Conservation (phyloP, 805 yeast species). For the Metschnikowia matae region DNA sequence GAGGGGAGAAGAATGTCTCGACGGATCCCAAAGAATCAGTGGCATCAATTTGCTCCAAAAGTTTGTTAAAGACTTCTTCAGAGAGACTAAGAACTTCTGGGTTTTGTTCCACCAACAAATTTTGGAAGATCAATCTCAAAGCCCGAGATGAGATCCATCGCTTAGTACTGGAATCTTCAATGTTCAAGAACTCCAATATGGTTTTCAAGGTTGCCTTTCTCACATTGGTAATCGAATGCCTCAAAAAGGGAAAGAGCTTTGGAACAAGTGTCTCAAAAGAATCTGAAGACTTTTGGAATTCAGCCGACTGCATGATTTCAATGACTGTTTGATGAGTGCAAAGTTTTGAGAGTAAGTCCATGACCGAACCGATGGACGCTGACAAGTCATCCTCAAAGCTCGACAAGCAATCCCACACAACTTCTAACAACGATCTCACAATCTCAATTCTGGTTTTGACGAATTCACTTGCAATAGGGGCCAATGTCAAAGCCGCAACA, state of each 20-base stretch:
- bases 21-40: constrained; percentile 30
- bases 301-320: constrained; percentile 61
- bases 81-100: constrained; percentile 64
- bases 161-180: constrained; percentile 47
- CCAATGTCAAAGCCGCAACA: constrained; percentile 87
- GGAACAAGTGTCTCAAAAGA: constrained; percentile 82
- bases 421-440: constrained; percentile 49
- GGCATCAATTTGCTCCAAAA: constrained; percentile 45
- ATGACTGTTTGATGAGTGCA: constrained; percentile 80
- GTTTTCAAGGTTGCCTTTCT: constrained; percentile 84
- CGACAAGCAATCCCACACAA: constrained; percentile 87
- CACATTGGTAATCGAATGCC: constrained; percentile 91
- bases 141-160: constrained; percentile 77
- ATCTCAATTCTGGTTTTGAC: constrained; percentile 57
- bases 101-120: constrained; percentile 85
- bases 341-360: constrained; percentile 86
- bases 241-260: constrained; percentile 80
- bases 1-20: constrained; percentile 52
- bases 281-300: constrained; percentile 45
- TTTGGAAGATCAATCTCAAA: constrained; percentile 77
- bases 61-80: constrained; percentile 50
- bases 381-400: constrained; percentile 87
- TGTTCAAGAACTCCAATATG: constrained; percentile 66
- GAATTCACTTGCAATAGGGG: constrained; percentile 87
- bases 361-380: constrained; percentile 91